These are phyloP conservation scores for Gloeopeniophorella convolvens DNA, from an alignment of 768 basidiomycete genomes.

Conservation along the genomic window DNA sequence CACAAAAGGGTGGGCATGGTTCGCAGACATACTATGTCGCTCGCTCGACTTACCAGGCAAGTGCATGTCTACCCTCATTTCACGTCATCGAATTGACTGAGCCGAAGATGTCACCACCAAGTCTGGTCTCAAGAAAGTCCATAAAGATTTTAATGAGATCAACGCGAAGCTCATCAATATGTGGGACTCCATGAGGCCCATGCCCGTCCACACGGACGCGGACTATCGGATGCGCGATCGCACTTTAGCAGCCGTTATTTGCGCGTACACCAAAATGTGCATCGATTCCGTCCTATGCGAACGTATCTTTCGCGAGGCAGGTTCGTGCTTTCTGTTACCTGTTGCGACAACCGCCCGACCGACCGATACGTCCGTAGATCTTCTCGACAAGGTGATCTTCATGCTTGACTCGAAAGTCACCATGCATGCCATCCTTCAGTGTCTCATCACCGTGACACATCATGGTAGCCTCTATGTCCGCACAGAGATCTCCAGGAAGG, in stretches of 20 bases:
- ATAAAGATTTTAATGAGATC: conserved; percentile 48
- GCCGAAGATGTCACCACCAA: conserved; percentile 56
- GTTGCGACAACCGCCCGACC: no score
- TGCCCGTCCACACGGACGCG: conserved; percentile 36
- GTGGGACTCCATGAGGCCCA: conserved; percentile 36
- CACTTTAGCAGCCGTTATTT: conserved; percentile 43
- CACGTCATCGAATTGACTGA: conserved; percentile 7
- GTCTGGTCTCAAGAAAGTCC: conserved; percentile 57
- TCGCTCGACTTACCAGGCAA: conserved; percentile 50
- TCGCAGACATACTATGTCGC: conserved; percentile 43
- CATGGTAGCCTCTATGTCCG: conserved; percentile 1
- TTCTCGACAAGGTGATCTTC: background rate
- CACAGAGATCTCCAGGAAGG: conserved; percentile 2
- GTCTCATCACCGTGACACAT: background rate
- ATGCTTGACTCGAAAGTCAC: background rate
- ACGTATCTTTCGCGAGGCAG: conserved; percentile 46
- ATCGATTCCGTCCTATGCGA: conserved; percentile 53
- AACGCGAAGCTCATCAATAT: conserved; percentile 43
- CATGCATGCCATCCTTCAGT: conserved; percentile 2
- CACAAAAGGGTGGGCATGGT: conserved; percentile 41
- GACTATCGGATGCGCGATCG: background rate
- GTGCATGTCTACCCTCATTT: background rate
- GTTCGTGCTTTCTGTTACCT: no score
- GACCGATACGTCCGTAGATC: no score
- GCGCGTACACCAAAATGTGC: conserved; percentile 59